Evolutionary conservation across 202 grass and related monocot genomes (phyloP).

Genomic region (Hordeum pubiflorum): DNA sequence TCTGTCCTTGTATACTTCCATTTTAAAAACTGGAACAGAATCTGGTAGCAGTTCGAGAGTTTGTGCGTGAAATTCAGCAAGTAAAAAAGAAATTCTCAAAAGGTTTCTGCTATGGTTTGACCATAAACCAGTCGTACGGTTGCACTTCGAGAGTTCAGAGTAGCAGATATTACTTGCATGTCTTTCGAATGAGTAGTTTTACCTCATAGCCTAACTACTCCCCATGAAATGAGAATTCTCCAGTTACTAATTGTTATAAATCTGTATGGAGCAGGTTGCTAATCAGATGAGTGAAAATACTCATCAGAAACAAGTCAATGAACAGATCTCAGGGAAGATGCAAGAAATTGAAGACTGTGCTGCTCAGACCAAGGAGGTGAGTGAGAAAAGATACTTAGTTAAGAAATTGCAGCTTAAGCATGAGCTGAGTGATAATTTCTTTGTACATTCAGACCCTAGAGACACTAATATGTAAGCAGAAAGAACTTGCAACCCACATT

Average conservation of each 20-base stretch:
- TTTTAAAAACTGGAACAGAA: neutral
- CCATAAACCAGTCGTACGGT: neutral
- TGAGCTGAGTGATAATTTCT: constrained; percentile 10
- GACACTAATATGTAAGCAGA: constrained; percentile 52
- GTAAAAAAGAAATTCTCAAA: neutral
- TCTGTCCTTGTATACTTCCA: constrained; percentile 15
- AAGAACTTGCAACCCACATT: constrained; percentile 53
- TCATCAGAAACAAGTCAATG: constrained; percentile 1
- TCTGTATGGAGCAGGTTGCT: constrained; percentile 26
- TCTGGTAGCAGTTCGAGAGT: neutral
- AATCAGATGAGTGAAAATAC: constrained; percentile 21
- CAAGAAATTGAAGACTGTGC: constrained; percentile 52
- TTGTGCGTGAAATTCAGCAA: neutral
- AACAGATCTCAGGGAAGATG: constrained; percentile 45
- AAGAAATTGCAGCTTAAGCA: constrained; percentile 13
- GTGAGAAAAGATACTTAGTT: constrained; percentile 23
- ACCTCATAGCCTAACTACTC: neutral
- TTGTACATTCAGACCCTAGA: constrained; percentile 45
- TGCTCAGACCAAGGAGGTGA: constrained; percentile 51
- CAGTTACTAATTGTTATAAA: constrained; percentile 9
- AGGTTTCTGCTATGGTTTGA: neutral
- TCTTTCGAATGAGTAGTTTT: neutral
- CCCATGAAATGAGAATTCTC: neutral
- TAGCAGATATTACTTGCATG: neutral
- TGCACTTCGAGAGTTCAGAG: neutral